Percentiles rank a stretch among this genome's conserved stretches.
Conservation (phyloP, 106 monocot genomes). For the Dendrobium huoshanense region DNA sequence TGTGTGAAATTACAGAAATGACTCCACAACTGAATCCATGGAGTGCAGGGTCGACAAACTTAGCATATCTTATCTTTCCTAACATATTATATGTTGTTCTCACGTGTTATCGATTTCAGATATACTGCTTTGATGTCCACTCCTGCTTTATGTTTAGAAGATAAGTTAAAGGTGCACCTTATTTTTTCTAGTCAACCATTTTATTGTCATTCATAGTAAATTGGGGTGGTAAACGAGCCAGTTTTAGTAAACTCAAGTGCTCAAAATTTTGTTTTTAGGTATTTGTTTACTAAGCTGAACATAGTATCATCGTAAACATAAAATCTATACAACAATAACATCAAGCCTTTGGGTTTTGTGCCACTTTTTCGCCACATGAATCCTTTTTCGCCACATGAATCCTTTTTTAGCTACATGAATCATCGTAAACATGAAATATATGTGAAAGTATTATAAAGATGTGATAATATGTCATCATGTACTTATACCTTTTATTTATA, state of each 20-base stretch:
- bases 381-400: too few species aligned
- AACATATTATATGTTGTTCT: conserved; percentile 1
- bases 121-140: conserved; percentile 72
- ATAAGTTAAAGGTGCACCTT: conserved; percentile 59
- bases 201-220: background rate
- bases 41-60: too few species aligned
- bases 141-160: conserved; percentile 69
- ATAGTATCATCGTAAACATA: background rate
- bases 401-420: background rate
- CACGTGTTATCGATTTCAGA: conserved; percentile 29
- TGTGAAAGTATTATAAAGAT: background rate
- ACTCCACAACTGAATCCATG: too few species aligned
- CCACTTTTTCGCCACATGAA: too few species aligned
- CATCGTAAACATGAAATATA: background rate
- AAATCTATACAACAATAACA: background rate
- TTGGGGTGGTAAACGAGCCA: background rate
- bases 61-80: background rate
- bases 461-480: too few species aligned
- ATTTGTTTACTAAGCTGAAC: background rate
- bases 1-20: too few species aligned
- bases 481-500: too few species aligned
- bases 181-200: background rate
- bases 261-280: background rate
- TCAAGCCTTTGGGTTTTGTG: too few species aligned
- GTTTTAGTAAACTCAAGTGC: background rate